These are phyloP conservation scores for Halenospora varia DNA, from an alignment of 495 filamentous ascomycete species.

Conservation along the genomic window DNA sequence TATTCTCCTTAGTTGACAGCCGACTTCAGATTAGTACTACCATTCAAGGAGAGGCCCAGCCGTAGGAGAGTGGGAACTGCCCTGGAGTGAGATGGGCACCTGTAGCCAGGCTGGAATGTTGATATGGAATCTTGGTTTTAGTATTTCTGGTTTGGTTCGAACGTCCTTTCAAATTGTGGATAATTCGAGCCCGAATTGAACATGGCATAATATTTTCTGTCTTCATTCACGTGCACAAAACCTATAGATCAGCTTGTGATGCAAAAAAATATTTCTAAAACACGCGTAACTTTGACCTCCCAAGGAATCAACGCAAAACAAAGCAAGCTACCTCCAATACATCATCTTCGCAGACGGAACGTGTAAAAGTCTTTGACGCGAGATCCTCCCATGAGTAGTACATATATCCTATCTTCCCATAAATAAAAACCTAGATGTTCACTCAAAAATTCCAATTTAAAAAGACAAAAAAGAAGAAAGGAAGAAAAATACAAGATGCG, in stretches of 20 bases:
- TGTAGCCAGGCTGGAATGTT: slow-evolving; percentile 2
- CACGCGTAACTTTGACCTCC: not conserved
- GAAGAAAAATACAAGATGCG: not conserved
- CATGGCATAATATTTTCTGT: not conserved
- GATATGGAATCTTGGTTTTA: slow-evolving; percentile 2
- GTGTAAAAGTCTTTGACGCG: not conserved
- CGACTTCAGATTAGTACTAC: not conserved
- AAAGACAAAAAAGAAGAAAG: not conserved
- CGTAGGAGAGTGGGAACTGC: slow-evolving; percentile 3
- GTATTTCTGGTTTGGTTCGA: slow-evolving; percentile 1
- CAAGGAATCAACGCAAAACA: not conserved
- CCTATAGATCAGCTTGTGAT: not conserved
- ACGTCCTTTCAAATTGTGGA: slow-evolving; percentile 3
- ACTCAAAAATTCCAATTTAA: not conserved
- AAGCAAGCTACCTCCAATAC: not conserved
- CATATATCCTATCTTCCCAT: not conserved
- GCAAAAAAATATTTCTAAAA: not conserved
- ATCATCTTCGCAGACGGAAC: not conserved
- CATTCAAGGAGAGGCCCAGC: slow-evolving; percentile 5
- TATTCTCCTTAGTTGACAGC: slow-evolving; percentile 2
- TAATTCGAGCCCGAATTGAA: not conserved
- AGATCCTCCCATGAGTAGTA: not conserved
- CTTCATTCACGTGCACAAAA: not conserved
- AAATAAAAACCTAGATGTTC: not conserved
- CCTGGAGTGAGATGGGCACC: slow-evolving; percentile 4